These are phyloP conservation scores for Podila epigama DNA, from an alignment of 192 early-diverging fungal species.

Conservation along the genomic window DNA sequence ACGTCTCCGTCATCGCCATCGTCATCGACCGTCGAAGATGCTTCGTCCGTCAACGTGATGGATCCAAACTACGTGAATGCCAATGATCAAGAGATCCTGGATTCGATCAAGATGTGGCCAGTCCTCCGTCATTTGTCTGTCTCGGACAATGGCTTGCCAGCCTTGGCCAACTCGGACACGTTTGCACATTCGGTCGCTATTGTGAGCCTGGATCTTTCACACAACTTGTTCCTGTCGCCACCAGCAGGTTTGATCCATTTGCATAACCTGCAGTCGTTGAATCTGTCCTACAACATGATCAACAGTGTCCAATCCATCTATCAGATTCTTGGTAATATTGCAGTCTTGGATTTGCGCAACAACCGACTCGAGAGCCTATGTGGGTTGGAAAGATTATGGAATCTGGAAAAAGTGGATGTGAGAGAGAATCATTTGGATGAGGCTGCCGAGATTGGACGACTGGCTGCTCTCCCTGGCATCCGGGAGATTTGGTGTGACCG, in stretches of 20 bases:
- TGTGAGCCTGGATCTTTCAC: conserved; percentile 58
- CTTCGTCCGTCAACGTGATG: no score
- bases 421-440: conserved; percentile 62
- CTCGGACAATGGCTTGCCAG: conserved; percentile 58
- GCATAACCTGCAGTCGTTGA: conserved; percentile 56
- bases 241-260: conserved; percentile 54
- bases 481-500: conserved; percentile 59
- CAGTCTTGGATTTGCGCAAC: conserved; percentile 54
- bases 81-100: conserved; percentile 14
- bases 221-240: conserved; percentile 58
- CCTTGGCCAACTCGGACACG: conserved; percentile 47
- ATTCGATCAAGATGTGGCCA: conserved; percentile 48
- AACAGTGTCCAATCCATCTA: conserved; percentile 58
- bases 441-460: conserved; percentile 56
- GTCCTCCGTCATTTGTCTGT: conserved; percentile 54
- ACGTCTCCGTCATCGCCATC: not conserved
- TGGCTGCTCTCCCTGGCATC: conserved; percentile 57
- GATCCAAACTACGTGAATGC: conserved; percentile 1
- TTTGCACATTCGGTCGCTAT: conserved; percentile 47
- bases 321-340: conserved; percentile 60
- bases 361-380: conserved; percentile 61
- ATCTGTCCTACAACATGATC: conserved; percentile 68
- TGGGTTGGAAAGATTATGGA: conserved; percentile 63
- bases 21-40: not conserved
- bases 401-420: conserved; percentile 62